Evolutionary conservation across 2,329 filamentous ascomycete genomes (phyloP).

Genomic region (Blastomyces parvus): DNA sequence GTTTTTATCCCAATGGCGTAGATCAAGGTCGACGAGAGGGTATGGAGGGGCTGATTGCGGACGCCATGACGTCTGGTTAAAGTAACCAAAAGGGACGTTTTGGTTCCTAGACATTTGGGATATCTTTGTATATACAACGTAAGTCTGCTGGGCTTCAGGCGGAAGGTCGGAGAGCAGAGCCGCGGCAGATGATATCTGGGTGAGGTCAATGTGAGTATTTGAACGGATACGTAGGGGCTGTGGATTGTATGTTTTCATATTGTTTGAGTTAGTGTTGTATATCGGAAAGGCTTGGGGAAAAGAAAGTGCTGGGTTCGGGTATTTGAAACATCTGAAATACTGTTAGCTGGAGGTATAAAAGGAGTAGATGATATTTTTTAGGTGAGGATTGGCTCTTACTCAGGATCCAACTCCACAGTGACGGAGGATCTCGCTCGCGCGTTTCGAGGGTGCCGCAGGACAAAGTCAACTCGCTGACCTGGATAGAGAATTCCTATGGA

Average conservation of each 20-base stretch:
- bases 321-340: slow-evolving; percentile 35
- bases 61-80: slow-evolving; percentile 41
- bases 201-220: slow-evolving; percentile 21
- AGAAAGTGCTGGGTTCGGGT: slow-evolving; percentile 36
- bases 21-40: slow-evolving; percentile 29
- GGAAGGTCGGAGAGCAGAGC: slow-evolving; percentile 24
- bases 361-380: not conserved
- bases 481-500: slow-evolving; percentile 36
- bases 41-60: slow-evolving; percentile 28
- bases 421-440: slow-evolving; percentile 17
- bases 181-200: slow-evolving; percentile 19
- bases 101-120: slow-evolving; percentile 36
- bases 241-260: not conserved
- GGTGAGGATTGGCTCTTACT: slow-evolving; percentile 20
- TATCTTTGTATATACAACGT: slow-evolving; percentile 41
- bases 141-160: slow-evolving; percentile 28
- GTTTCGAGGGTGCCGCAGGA: slow-evolving; percentile 20
- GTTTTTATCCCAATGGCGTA: slow-evolving; percentile 34
- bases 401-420: slow-evolving; percentile 29
- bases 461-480: slow-evolving; percentile 39
- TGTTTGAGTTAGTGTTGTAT: slow-evolving; percentile 5
- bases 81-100: slow-evolving; percentile 39
- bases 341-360: not conserved
- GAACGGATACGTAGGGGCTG: not conserved
- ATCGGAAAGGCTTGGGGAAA: slow-evolving; percentile 32